Evolutionary conservation across 805 yeast genomes (phyloP), one percentile per base, ranked within the genome.

Genomic region (Ogataea ramenticola): DNA sequence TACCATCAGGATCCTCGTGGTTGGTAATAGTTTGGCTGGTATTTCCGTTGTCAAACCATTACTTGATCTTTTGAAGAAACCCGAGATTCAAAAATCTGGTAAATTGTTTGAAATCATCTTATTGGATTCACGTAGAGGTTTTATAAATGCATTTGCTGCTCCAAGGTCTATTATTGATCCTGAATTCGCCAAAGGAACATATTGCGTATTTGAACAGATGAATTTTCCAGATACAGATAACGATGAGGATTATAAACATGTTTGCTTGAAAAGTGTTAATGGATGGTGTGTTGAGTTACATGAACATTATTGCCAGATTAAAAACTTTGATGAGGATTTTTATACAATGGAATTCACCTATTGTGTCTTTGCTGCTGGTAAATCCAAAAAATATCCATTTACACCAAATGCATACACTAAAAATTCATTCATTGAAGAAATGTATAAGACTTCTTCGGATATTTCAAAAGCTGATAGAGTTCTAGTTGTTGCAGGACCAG

Each of bases 341-440:
- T 36, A 39, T 33, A 42, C 37, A 0, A 51, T 65, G 35, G 53
- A 55, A 10, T 76, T 74, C 53, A 75, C 74, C 49, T 75, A 71
- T 48, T 70, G 68, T 26, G 60, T 75, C 14, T 56, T 63, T 45
- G 75, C 79, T 12, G 56, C 75, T 2, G 80, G 80, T 2, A 59
- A 79, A 53, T 61, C 72, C 45, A 60, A 80, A 46, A 57, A 60
- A 34, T 74, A 76, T 75, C 81, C 80, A 14, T 70, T 73, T 30
- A 72, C 74, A 19, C 80, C 80, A 2, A 53, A 60, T n/a, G 79
- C 72, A 1, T 54, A 49, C 43, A 68, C 70, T 19, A 62, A 56
- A 43, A 61, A 62, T n/a, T 55, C 54, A 10, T 76, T 62, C 50
- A 44, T 67, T 31, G 49, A 57, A 20, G 80, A 76, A 50, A 74